These are phyloP conservation scores for Mallotus repandus DNA, from an alignment of 441 rosid genomes.

Conservation along the genomic window DNA sequence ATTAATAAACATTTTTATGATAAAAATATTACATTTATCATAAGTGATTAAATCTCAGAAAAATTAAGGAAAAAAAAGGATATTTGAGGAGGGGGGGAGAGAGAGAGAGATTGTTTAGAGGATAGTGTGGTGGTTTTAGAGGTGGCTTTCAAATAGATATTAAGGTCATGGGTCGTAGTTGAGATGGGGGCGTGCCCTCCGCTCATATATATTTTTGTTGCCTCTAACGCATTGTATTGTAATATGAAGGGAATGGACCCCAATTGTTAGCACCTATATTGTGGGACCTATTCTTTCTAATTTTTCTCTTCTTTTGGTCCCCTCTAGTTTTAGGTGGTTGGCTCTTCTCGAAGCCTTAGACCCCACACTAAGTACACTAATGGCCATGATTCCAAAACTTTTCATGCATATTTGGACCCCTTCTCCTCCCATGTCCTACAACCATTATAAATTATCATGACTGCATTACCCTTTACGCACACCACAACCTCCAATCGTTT, in stretches of 20 bases:
- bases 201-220: constrained; percentile 21
- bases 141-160: constrained; percentile 47
- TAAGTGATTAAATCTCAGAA: no score
- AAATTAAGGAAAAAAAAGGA: not conserved
- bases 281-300: constrained; percentile 23
- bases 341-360: constrained; percentile 40
- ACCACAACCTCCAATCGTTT: not conserved
- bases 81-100: not conserved
- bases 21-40: no score
- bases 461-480: constrained; percentile 60
- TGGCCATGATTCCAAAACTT: constrained; percentile 41
- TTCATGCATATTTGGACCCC: constrained; percentile 48
- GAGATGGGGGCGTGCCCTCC: constrained; percentile 51
- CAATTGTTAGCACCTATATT: constrained; percentile 27
- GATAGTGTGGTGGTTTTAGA: constrained; percentile 40
- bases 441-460: constrained; percentile 58
- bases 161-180: constrained; percentile 60
- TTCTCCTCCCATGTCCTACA: constrained; percentile 30
- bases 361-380: constrained; percentile 48
- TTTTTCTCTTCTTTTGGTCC: constrained; percentile 15
- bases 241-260: constrained; percentile 7
- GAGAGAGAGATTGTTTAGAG: constrained; percentile 5
- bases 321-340: constrained; percentile 46
- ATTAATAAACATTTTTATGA: no score
- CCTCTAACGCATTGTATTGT: constrained; percentile 19